Conservation (phyloP, 371 early-diverging fungal genomes). For the Mortierella sp. region DNA sequence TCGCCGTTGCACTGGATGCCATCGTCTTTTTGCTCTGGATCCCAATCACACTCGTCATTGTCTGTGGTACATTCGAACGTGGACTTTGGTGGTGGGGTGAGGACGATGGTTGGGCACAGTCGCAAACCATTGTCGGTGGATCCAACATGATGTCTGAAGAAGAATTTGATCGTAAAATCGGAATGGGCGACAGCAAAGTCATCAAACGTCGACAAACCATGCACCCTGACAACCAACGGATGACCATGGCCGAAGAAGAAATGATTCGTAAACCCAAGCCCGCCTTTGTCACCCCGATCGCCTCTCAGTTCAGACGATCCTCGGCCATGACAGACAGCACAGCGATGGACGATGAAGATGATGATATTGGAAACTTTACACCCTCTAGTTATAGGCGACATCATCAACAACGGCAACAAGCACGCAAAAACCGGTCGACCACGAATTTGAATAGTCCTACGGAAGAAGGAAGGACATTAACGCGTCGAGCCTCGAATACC, state of each 20-base stretch:
- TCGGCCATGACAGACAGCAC: constrained; percentile 11
- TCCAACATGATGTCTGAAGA: constrained; percentile 53
- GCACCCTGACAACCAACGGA: constrained; percentile 22
- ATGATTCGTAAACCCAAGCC: constrained; percentile 48
- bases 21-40: constrained; percentile 49
- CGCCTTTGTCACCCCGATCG: constrained; percentile 49
- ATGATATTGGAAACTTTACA: constrained; percentile 32
- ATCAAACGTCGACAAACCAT: constrained; percentile 42
- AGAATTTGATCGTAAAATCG: constrained; percentile 49
- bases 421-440: constrained; percentile 6
- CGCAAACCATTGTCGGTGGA: constrained; percentile 24
- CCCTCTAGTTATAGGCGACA: constrained; percentile 51
- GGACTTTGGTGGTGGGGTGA: constrained; percentile 54
- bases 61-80: constrained; percentile 50
- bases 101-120: constrained; percentile 42
- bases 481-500: constrained; percentile 21
- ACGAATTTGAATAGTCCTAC: neutral
- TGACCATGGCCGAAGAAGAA: neutral
- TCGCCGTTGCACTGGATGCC: constrained; percentile 26
- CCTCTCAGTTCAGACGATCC: constrained; percentile 38
- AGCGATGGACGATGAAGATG: constrained; percentile 35
- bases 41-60: constrained; percentile 48
- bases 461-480: constrained; percentile 7
- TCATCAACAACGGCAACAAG: constrained; percentile 50
- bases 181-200: constrained; percentile 33